Conservation (phyloP, 441 rosid species). For the Macaranga tanarius region DNA sequence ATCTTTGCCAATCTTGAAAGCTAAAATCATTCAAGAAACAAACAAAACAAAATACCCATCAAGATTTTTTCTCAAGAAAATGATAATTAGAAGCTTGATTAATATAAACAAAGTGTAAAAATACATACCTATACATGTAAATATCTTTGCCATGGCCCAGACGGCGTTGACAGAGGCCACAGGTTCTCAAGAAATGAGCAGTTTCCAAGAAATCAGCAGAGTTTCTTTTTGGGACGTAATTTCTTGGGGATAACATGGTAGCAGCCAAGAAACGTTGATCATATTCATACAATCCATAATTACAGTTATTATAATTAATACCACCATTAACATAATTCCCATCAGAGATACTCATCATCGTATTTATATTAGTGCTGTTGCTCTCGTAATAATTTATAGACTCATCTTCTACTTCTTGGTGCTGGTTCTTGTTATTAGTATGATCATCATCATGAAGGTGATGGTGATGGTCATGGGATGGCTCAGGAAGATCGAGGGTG, state of each 20-base stretch:
- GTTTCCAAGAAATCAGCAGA: constrained; percentile 25
- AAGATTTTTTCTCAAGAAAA: too few species aligned
- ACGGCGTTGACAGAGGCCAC: constrained; percentile 70
- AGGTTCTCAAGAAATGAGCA: constrained; percentile 52
- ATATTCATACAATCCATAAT: not conserved
- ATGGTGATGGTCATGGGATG: constrained; percentile 20
- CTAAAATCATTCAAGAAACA: not conserved
- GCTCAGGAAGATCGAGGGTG: constrained; percentile 43
- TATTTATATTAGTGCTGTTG: too few species aligned
- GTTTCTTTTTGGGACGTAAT: constrained; percentile 1
- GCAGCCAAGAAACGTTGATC: constrained; percentile 36
- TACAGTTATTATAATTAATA: not conserved
- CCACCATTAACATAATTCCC: not conserved
- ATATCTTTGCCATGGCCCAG: constrained; percentile 68
- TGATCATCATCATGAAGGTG: not conserved
- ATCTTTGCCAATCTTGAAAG: not conserved
- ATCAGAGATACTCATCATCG: too few species aligned
- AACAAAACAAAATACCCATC: not conserved
- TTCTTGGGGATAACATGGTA: constrained; percentile 48
- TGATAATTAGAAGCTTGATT: not conserved
- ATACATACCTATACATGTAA: constrained; percentile 74
- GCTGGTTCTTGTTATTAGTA: too few species aligned
- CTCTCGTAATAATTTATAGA: not conserved
- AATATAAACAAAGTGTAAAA: too few species aligned
- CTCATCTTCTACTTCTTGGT: not conserved